Evolutionary conservation across 306 rosid genomes (phyloP), one percentile per base, ranked within the genome.

Genomic region (Ormosia semicastrata): DNA sequence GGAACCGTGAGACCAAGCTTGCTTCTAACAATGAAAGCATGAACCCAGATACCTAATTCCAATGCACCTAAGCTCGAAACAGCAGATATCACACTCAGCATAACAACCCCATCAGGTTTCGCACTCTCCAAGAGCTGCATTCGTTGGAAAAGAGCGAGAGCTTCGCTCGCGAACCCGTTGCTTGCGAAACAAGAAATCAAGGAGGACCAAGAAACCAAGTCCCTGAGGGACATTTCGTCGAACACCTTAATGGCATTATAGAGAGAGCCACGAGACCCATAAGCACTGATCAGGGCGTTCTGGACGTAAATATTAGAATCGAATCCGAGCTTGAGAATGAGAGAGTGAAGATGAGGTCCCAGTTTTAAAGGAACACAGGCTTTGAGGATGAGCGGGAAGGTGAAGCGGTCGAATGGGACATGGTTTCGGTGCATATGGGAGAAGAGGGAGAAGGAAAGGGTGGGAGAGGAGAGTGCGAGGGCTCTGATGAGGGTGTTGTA

Each of bases 191-290:
- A 85, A 40, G 84, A 50, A 12, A 91, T 87, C 73, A 91, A 32
- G 18, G 88, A 79, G 66, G 91, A 87, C 94, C 94, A 91, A 11
- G 94, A 91, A 41, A 89, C 90, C 79, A 88, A 54, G 73, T 91
- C 92, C 46, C 77, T 81, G 7, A 59, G 80, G 40, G 18, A 60
- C 82, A 87, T 91, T 89, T 86, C 86, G 2, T 87, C 85, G 41
- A 91, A 91, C 84, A 87, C 32, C 73, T 91, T 80, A 7, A 80
- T n/a, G 6, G 94, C 87, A 3, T 10, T 1, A 4, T 76, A 57
- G 4, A 85, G 69, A 0, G 71, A 89, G 1, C 91, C 88, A 59
- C 71, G 7, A 30, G 69, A 57, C 1, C 92, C 91, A 12, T 91
- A 89, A 5, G 86, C 43, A 7, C 43, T 74, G 1, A 91, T 80